Evolutionary conservation across 2,329 filamentous ascomycete species (phyloP).

Genomic region (Diplodia sapinea): DNA sequence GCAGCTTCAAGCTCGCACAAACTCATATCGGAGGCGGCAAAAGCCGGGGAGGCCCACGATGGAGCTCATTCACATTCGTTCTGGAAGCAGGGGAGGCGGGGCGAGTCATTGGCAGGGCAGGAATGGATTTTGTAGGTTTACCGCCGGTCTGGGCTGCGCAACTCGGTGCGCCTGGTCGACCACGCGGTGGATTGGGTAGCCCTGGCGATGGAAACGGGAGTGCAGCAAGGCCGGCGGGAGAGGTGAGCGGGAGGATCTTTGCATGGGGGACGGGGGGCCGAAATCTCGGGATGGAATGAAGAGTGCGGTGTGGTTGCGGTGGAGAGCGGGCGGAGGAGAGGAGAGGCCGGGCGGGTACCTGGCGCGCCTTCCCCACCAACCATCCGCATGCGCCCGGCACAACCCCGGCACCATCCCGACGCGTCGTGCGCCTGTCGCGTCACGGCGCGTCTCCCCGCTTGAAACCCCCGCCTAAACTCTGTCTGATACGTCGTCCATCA

Average conservation of each 20-base stretch:
- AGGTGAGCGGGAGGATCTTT: slow-evolving; percentile 13
- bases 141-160: slow-evolving; percentile 7
- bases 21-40: neutral
- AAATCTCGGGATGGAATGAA: neutral
- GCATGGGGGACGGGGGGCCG: slow-evolving; percentile 9
- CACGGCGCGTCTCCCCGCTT: neutral
- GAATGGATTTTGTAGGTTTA: neutral
- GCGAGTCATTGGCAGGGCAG: slow-evolving; percentile 14
- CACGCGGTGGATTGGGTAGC: neutral
- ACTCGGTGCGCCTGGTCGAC: slow-evolving; percentile 7
- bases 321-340: slow-evolving; percentile 15
- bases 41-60: neutral
- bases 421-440: slow-evolving; percentile 4
- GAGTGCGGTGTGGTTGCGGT: slow-evolving; percentile 13
- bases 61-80: neutral
- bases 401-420: neutral
- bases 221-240: slow-evolving; percentile 12
- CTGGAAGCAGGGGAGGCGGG: slow-evolving; percentile 2
- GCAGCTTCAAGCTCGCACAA: neutral
- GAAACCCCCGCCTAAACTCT: neutral
- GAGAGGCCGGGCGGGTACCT: slow-evolving; percentile 8
- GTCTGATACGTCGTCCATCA: neutral
- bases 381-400: neutral
- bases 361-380: neutral
- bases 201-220: slow-evolving; percentile 6